These are phyloP conservation scores for Tillandsia leiboldiana DNA, from an alignment of 176 grass and related monocot species.

Conservation along the genomic window DNA sequence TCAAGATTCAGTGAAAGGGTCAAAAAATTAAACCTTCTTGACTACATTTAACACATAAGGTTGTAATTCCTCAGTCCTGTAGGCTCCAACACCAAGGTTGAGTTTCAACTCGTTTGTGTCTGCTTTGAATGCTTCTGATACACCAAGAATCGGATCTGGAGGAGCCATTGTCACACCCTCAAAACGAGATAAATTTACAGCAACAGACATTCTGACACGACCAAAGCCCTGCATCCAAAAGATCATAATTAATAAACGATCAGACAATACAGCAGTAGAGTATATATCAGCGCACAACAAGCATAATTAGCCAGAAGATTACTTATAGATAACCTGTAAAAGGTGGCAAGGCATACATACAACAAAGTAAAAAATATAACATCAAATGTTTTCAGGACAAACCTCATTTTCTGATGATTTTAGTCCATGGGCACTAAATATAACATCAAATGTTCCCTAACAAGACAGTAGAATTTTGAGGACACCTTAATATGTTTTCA, in stretches of 20 bases:
- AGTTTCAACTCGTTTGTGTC: slow-evolving; percentile 77
- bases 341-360: no score
- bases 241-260: slow-evolving; percentile 1
- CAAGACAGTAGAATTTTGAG: no score
- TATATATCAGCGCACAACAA: background rate
- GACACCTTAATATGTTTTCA: no score
- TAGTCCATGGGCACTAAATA: no score
- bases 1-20: background rate
- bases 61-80: slow-evolving; percentile 86
- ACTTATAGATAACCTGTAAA: no score
- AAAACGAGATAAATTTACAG: slow-evolving; percentile 69
- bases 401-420: no score
- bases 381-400: no score
- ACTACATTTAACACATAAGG: slow-evolving; percentile 84
- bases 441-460: no score
- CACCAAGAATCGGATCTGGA: slow-evolving; percentile 91
- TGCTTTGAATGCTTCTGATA: slow-evolving; percentile 88
- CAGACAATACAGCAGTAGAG: background rate
- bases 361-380: no score
- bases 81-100: slow-evolving; percentile 94
- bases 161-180: slow-evolving; percentile 87
- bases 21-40: slow-evolving; percentile 51
- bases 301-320: no score
- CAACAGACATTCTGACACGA: slow-evolving; percentile 45
- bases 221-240: slow-evolving; percentile 32